These are phyloP conservation scores for Penicillium sclerotiorum DNA, from an alignment of 2,329 filamentous ascomycete species.

Conservation along the genomic window DNA sequence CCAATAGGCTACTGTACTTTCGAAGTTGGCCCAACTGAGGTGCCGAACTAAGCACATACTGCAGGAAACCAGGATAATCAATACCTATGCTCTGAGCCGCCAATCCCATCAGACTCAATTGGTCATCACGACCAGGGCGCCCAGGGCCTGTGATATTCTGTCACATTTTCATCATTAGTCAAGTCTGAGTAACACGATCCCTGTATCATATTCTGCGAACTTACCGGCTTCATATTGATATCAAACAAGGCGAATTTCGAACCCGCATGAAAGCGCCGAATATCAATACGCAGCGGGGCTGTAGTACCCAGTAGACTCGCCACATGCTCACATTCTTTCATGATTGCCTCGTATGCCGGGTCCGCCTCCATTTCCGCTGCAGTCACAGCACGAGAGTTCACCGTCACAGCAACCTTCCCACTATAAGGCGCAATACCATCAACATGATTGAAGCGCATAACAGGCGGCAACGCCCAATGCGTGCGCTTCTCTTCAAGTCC, in stretches of 20 bases:
- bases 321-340: constrained; percentile 45
- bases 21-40: constrained; percentile 10
- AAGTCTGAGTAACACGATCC: neutral
- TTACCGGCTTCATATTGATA: constrained; percentile 56
- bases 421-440: constrained; percentile 55
- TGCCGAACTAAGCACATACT: constrained; percentile 32
- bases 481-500: constrained; percentile 1
- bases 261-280: constrained; percentile 41
- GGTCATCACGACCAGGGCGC: constrained; percentile 51
- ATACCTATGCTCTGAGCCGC: constrained; percentile 49
- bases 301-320: constrained; percentile 45
- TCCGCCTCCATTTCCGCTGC: constrained; percentile 35
- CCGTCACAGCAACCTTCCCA: constrained; percentile 50
- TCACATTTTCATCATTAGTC: neutral
- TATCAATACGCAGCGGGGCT: constrained; percentile 53
- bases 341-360: constrained; percentile 34
- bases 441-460: constrained; percentile 52
- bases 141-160: constrained; percentile 54
- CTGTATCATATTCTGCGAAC: too few relatives aligned
- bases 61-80: constrained; percentile 45
- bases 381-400: constrained; percentile 49
- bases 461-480: constrained; percentile 48
- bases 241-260: constrained; percentile 53
- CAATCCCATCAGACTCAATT: constrained; percentile 51
- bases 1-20: constrained; percentile 10